phyloP scores from a whole-genome alignment of 306 rosid genomes.

The Castanospermum australe region DNA sequence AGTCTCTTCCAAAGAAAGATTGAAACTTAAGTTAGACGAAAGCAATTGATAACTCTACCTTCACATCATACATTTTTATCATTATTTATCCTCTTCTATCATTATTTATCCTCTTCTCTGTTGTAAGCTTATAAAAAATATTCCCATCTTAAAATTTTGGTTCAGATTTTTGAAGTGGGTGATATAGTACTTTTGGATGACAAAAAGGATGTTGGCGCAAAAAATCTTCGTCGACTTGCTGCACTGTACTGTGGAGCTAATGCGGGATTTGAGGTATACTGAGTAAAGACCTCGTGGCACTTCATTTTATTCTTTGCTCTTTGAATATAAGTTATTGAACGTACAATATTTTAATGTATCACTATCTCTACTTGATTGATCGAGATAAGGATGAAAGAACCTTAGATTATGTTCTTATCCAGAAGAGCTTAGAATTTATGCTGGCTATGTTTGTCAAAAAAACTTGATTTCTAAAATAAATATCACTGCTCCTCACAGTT shows the following conservation, averaged over 20 bases:
- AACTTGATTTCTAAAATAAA: conserved; percentile 11
- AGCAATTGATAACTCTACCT: neutral
- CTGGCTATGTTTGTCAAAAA: neutral
- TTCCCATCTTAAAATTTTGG: neutral
- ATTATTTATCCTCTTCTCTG: neutral
- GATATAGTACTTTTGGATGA: conserved; percentile 70
- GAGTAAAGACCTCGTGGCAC: neutral
- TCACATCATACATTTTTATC: neutral
- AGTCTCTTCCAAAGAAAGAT: neutral
- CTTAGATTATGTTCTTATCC: neutral
- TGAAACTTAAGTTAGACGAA: neutral
- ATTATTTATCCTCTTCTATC: neutral
- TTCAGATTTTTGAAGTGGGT: conserved; percentile 93
- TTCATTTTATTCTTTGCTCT: conserved; percentile 20
- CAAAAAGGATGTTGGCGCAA: conserved; percentile 78
- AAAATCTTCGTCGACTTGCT: conserved; percentile 73
- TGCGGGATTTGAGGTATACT: conserved; percentile 90
- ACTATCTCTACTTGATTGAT: neutral
- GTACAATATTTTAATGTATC: neutral
- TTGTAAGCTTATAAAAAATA: neutral
- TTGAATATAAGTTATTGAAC: conserved; percentile 7
- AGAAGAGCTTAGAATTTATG: neutral
- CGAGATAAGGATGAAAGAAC: neutral
- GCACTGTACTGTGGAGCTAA: conserved; percentile 81
- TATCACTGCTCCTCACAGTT: neutral